Percentiles rank a stretch among this genome's conserved stretches.
Conservation (phyloP, 495 filamentous ascomycete species). For the Copromyces sp. region DNA sequence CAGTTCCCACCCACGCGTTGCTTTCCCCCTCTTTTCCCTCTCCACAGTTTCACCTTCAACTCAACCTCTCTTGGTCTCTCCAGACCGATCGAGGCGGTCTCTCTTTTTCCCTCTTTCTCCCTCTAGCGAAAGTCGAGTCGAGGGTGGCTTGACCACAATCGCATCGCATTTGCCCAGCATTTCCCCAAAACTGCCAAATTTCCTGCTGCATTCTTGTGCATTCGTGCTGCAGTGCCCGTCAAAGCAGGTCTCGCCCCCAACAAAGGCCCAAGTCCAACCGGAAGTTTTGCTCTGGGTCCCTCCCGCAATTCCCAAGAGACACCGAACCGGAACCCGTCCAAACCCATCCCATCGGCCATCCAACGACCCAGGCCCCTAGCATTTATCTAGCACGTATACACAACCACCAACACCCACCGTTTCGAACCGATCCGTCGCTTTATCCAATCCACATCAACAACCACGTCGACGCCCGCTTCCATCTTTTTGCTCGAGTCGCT, state of each 20-base stretch:
- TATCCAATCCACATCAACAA: neutral
- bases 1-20: neutral
- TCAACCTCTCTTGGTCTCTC: neutral
- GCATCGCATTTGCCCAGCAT: neutral
- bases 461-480: neutral
- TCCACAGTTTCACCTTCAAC: neutral
- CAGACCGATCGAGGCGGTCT: neutral
- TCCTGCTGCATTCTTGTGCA: neutral
- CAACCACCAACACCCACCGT: neutral
- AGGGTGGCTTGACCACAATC: neutral
- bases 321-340: neutral
- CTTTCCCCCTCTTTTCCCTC: neutral
- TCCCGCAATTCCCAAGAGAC: neutral
- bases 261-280: neutral
- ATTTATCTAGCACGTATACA: neutral
- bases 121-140: neutral
- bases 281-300: neutral
- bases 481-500: neutral
- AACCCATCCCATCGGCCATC: neutral
- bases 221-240: neutral
- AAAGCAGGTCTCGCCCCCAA: neutral
- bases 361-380: neutral
- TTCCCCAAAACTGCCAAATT: neutral
- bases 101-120: neutral
- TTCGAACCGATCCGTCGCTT: neutral